Base-by-base conservation (phyloP, 371 early-diverging fungal species). In the Mucor piriformis region DNA sequence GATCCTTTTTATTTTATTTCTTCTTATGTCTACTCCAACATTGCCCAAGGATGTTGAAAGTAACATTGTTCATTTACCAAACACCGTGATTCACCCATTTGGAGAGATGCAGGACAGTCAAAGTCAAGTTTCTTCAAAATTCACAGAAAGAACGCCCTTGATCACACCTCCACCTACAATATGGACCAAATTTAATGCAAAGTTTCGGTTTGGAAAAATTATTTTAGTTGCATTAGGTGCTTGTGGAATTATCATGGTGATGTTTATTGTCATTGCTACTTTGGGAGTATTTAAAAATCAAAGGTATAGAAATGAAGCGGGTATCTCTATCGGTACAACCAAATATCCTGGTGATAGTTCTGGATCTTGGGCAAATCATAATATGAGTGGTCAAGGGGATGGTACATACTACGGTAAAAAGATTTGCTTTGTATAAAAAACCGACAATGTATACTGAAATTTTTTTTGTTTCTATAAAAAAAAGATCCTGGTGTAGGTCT, bases 351-450 rank as follows among this genome's bases (percentile, higher is more conserved):
- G 79, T 5, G 66, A 67, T 15, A 76, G 76, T 34, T 68, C 67
- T 59, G 79, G 79, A 3, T 64, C 74, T 10, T 59, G 59, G 59
- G 70, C 61, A 2, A 56, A 60, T 25, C 49, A 48, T 4, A 54
- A 62, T 38, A 69, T 72, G 59, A 54, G 63, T 32, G 79, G 79
- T 6, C 54, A 69, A 62, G 79, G 79, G 0, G 79, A 79, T 56
- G 79, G 76, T 15, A 79, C 79, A 11, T 79, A 79, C 47, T 79
- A 79, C 42, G 78, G 78, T 70, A 67, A 47, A 16, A 10, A 24
- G 20, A 10, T 2, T 24, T 15, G 12, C 25, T 46, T 24, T 6
- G 24, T 10, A 8, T 24, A 24, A 46, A 24, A 20, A 23, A 11
- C 0, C 23, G 8, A 42, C 2, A 18, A 5, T 51, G 8, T 34